Percentiles rank a stretch among this genome's conserved stretches.
Evolutionary conservation across 2,329 filamentous ascomycete genomes (phyloP).

Genomic region (Diaporthe caulivora): DNA sequence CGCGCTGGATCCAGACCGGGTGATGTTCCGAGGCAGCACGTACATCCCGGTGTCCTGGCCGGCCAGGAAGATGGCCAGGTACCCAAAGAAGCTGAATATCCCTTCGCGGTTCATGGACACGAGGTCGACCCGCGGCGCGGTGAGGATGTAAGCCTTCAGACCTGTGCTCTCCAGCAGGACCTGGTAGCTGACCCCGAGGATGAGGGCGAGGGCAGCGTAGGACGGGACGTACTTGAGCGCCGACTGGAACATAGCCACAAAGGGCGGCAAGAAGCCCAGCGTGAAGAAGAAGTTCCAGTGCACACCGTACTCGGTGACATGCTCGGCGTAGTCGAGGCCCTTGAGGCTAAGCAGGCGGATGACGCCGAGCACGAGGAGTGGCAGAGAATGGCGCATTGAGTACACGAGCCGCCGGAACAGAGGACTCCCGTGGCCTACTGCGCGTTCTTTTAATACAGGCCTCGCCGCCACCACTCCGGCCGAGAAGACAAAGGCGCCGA

Average conservation of each 20-base stretch:
- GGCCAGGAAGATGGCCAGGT: slow-evolving; percentile 92
- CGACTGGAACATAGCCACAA: slow-evolving; percentile 85
- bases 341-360: slow-evolving; percentile 91
- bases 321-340: slow-evolving; percentile 94
- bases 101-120: slow-evolving; percentile 94
- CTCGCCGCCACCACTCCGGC: slow-evolving; percentile 91
- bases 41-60: slow-evolving; percentile 87
- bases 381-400: slow-evolving; percentile 84
- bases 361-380: slow-evolving; percentile 83
- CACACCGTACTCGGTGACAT: slow-evolving; percentile 96
- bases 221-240: slow-evolving; percentile 78
- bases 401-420: slow-evolving; percentile 70
- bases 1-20: slow-evolving; percentile 56
- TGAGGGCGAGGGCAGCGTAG: slow-evolving; percentile 79
- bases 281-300: slow-evolving; percentile 99
- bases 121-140: slow-evolving; percentile 82
- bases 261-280: slow-evolving; percentile 86
- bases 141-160: slow-evolving; percentile 86
- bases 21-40: slow-evolving; percentile 74
- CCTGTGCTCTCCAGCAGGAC: slow-evolving; percentile 78
- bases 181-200: slow-evolving; percentile 80
- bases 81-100: slow-evolving; percentile 93
- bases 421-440: slow-evolving; percentile 61
- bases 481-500: slow-evolving; percentile 97
- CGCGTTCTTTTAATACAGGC: slow-evolving; percentile 78